These are phyloP conservation scores for Nepenthes gracilis DNA, from an alignment of 148 eudicot species.

Conservation along the genomic window DNA sequence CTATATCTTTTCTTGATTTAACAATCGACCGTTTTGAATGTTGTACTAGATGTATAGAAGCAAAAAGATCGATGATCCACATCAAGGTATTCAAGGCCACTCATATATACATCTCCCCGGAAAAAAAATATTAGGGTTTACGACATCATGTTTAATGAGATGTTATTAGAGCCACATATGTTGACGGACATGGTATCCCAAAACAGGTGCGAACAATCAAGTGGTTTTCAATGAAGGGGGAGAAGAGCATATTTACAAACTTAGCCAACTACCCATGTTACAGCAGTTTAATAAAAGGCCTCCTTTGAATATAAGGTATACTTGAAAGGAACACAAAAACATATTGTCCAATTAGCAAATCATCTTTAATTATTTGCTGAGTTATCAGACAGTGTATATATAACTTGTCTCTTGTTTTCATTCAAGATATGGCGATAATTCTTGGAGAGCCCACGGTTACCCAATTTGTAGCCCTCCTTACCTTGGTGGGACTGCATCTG, in stretches of 20 bases:
- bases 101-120: neutral
- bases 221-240: slow-evolving; percentile 33
- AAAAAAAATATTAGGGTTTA: too few species aligned
- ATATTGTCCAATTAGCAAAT: neutral
- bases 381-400: neutral
- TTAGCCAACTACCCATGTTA: slow-evolving; percentile 68
- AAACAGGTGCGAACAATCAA: slow-evolving; percentile 32
- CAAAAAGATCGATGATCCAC: slow-evolving; percentile 76
- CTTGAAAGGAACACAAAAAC: neutral
- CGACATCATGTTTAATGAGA: too few species aligned
- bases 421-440: neutral
- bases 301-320: slow-evolving; percentile 42
- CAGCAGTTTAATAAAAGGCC: slow-evolving; percentile 44
- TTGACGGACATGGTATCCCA: neutral
- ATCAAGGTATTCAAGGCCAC: slow-evolving; percentile 40
- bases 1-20: neutral
- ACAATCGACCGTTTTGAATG: neutral
- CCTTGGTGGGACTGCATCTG: neutral
- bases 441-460: neutral
- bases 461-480: neutral
- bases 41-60: slow-evolving; percentile 68
- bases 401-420: neutral
- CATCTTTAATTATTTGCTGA: neutral
- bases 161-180: too few species aligned
- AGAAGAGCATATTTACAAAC: slow-evolving; percentile 53